These are phyloP conservation scores for Mycosphaerelloides madeirae DNA, from an alignment of 2,329 filamentous ascomycete species.

Conservation along the genomic window DNA sequence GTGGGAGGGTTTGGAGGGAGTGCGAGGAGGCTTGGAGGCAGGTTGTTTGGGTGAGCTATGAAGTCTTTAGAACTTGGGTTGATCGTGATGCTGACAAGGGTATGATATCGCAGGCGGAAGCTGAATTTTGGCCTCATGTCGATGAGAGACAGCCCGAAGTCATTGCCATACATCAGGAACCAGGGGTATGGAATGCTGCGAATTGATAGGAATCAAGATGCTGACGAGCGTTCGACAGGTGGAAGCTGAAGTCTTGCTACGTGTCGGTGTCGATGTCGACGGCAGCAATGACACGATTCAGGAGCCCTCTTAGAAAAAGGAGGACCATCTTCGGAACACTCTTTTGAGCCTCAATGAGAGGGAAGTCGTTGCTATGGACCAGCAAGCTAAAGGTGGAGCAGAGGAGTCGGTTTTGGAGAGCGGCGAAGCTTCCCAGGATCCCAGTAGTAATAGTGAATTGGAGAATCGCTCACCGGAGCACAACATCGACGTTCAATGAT, in stretches of 20 bases:
- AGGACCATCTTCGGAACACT: too few species aligned
- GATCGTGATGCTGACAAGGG: constrained; percentile 26
- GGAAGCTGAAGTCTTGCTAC: not conserved
- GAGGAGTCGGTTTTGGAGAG: not conserved
- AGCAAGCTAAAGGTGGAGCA: not conserved
- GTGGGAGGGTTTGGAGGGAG: constrained; percentile 44
- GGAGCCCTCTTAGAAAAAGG: too few species aligned
- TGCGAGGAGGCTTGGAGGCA: constrained; percentile 47
- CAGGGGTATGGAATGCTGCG: too few species aligned
- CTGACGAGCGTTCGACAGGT: too few species aligned
- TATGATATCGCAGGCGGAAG: not conserved
- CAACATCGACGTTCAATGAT: too few species aligned
- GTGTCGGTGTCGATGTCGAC: too few species aligned
- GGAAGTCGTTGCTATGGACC: too few species aligned
- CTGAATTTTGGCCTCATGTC: not conserved
- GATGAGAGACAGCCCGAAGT: constrained; percentile 15
- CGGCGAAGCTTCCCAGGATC: not conserved
- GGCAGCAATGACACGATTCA: too few species aligned
- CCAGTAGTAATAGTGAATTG: not conserved
- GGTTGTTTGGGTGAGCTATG: constrained; percentile 41
- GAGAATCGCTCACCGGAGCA: too few species aligned
- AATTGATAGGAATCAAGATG: too few species aligned
- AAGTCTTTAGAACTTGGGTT: constrained; percentile 41
- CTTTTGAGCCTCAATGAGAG: too few species aligned
- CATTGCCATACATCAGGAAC: too few species aligned